Evolutionary conservation across 495 filamentous ascomycete species (phyloP), one percentile per base, ranked within the genome.

Genomic region (Cercophora sp.): DNA sequence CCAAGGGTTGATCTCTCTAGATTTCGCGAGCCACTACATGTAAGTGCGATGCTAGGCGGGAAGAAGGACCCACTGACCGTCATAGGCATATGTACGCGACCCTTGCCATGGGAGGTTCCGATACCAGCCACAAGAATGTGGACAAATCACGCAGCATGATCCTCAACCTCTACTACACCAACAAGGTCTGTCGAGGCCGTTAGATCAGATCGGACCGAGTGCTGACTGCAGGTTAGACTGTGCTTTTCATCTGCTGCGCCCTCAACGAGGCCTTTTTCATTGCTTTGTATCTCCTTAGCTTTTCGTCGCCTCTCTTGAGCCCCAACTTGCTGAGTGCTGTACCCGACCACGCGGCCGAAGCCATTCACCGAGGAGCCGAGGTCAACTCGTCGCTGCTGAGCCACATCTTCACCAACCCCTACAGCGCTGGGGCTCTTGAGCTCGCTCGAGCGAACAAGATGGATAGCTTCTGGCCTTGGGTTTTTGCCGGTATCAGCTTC

Each of bases 241-340:
- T 99, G 16, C 79, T 99, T 49, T 97, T 97, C 78, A 63, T 87
- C 55, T 89, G 86, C 74, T 99, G 94, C 71, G 78, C 82, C 39
- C 73, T 93, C 27, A 97, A 97, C 70, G 94, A 99, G 70, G 68
- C 88, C 52, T 97, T 96, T 78, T 99, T 97, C 77, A 91, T 99
- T 66, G 91, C 90, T 37, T 80, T 97, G 56, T 99, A 99, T 75
- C 87, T 99, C 36, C 83, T 99, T 37, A 96, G 91, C 59, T 99
- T 99, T 80, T 90, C 85, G 39, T 91, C 87, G 31, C 91, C 91
- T 1, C 77, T 79, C 23, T 81, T 96, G 50, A 91, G 89, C 2
- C 89, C 91, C 0, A 86, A 85, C 23, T 87, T 96, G 15, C 82
- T 96, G 22, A 48, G 70, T 44, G 59, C 60, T 3, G 64, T 71